Conservation (phyloP, 78 protist species). For the Bodo saltans region DNA sequence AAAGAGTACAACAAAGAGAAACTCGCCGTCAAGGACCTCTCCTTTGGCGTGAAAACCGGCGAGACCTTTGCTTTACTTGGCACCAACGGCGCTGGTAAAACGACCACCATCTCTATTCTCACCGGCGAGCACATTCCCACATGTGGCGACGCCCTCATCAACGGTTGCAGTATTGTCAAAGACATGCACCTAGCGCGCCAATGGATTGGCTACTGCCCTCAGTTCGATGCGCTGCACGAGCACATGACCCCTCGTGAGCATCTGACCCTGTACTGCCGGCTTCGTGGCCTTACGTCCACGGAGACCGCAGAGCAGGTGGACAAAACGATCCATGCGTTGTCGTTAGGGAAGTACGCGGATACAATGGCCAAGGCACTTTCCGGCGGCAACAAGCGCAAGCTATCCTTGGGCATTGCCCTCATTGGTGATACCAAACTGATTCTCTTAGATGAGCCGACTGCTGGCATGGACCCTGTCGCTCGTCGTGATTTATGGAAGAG, state of each 20-base stretch:
- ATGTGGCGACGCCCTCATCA: conserved; percentile 64
- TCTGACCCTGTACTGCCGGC: conserved; percentile 1
- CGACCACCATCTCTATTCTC: conserved; percentile 73
- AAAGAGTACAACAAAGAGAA: too few relatives aligned
- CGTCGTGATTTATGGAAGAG: conserved; percentile 70
- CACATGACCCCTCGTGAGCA: conserved; percentile 25
- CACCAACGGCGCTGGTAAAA: conserved; percentile 90
- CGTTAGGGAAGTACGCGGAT: not conserved
- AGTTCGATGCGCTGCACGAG: conserved; percentile 14
- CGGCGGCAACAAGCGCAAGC: conserved; percentile 62
- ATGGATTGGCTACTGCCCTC: conserved; percentile 34
- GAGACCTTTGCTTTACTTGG: conserved; percentile 52
- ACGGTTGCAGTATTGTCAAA: conserved; percentile 42
- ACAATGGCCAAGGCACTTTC: not conserved
- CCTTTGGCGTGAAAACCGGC: conserved; percentile 22
- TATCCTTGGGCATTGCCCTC: conserved; percentile 41
- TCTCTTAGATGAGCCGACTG: conserved; percentile 67
- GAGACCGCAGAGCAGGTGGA: not conserved
- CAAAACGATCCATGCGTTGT: not conserved
- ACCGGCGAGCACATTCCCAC: conserved; percentile 68
- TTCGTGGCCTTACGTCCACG: not conserved
- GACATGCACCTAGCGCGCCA: conserved; percentile 27
- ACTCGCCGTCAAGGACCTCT: conserved; percentile 28
- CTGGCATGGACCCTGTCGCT: conserved; percentile 79
- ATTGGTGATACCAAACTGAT: conserved; percentile 21